Evolutionary conservation across 2,329 filamentous ascomycete genomes (phyloP), one percentile per base, ranked within the genome.

Genomic region (Aspergillus pseudoglaucus): DNA sequence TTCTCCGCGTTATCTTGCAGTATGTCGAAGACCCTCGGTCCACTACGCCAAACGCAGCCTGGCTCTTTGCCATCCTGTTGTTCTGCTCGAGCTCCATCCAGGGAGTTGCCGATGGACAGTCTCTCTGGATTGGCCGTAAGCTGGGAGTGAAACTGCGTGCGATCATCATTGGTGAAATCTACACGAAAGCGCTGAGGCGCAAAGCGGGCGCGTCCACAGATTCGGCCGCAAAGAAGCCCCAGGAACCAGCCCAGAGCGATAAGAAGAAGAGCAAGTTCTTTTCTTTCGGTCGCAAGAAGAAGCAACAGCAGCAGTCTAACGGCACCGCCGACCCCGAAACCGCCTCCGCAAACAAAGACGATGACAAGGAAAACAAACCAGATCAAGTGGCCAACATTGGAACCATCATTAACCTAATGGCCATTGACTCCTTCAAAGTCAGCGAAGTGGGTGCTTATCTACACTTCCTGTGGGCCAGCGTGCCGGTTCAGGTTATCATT

Each of bases 371-470:
- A 15, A 60, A 59, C 30, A 60, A 63, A n/a, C 48, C 52, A 15
- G 84, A 89, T 52, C 80, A 85, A 49, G 89, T 95, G 71, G 91
- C 90, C 35, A 96, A 93, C 52, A 79, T 94, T 44, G 93, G 94
- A 53, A 95, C 93, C n/a, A 96, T 98, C 61, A 98, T 98, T 74
- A 98, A 97, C 68, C 76, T 98, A 56, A 98, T 98, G 93, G 94
- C 93, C 9, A 94, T 98, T 37, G 94, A 98, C 74, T 96, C 91
- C 42, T 97, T 97, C 81, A 98, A 98, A 72, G 89, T 98, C 47
- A 87, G 88, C 53, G 93, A 98, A 65, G 85, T 95, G 50, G 93
- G 89, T 33, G 87, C 91, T 0, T 98, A 98, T 65, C 75, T 98
- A 27, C 93, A 98, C 69, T 98, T 95, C 69, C 75, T 98, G n/a